A percentile compares a stretch with the other conserved stretches of the same genome.
Conservation (phyloP, 1,139 yeast genomes). For the Kodamaea sp. region DNA sequence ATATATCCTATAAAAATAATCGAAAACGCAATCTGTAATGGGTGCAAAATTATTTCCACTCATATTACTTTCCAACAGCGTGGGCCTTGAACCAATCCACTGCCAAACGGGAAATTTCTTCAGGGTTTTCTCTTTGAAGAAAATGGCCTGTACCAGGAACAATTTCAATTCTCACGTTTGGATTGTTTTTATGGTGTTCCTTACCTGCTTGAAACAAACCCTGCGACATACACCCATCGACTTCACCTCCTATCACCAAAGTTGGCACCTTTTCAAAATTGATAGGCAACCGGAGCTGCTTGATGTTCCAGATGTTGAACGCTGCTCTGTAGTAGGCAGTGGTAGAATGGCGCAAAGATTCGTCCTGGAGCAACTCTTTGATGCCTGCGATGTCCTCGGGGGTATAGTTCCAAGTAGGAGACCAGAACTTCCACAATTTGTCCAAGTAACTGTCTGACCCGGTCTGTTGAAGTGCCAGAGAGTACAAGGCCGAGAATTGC, state of each 20-base stretch:
- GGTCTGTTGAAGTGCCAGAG: conserved; percentile 20
- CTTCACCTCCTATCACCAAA: conserved; percentile 37
- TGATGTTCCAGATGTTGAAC: conserved; percentile 24
- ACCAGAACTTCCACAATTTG: conserved; percentile 42
- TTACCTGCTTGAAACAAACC: conserved; percentile 29
- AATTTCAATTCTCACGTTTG: conserved; percentile 31
- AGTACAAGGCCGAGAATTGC: conserved; percentile 34
- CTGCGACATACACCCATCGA: conserved; percentile 43
- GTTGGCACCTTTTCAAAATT: conserved; percentile 45
- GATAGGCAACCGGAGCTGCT: conserved; percentile 28
- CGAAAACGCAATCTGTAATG: too few relatives aligned
- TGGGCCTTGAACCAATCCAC: conserved; percentile 28
- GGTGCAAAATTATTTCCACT: too few relatives aligned
- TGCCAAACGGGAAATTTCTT: conserved; percentile 26
- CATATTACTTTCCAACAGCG: not conserved
- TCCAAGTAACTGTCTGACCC: conserved; percentile 30
- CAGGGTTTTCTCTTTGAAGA: conserved; percentile 44
- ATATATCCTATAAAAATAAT: too few relatives aligned
- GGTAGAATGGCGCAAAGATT: conserved; percentile 36
- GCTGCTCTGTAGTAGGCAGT: conserved; percentile 46
- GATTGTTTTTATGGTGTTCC: conserved; percentile 19
- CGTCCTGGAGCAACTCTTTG: conserved; percentile 26
- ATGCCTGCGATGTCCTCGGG: conserved; percentile 31
- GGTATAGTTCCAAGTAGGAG: conserved; percentile 39
- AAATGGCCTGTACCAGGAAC: conserved; percentile 41